phyloP scores from a whole-genome alignment of 305 asterid species.

The Fraxinus floribunda region DNA sequence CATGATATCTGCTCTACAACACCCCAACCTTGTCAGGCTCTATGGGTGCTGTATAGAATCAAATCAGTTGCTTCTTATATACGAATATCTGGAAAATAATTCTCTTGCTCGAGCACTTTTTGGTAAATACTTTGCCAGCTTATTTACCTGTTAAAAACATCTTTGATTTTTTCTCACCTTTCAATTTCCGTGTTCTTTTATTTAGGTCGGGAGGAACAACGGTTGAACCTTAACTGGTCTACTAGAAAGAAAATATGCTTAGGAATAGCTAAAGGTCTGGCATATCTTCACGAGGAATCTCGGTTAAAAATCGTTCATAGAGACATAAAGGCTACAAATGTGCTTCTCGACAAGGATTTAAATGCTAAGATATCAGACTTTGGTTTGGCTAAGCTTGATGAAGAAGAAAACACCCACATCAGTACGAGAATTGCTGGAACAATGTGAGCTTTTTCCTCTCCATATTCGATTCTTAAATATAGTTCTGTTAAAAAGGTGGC shows the following conservation, averaged over 20 bases:
- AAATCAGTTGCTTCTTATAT: slow-evolving; percentile 73
- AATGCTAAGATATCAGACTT: slow-evolving; percentile 87
- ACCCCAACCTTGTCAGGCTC: slow-evolving; percentile 81
- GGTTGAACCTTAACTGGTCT: slow-evolving; percentile 70
- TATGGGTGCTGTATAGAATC: slow-evolving; percentile 87
- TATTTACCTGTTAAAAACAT: background rate
- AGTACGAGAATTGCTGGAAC: slow-evolving; percentile 96
- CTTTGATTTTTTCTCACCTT: background rate
- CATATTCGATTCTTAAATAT: background rate
- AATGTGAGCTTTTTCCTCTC: slow-evolving; percentile 39
- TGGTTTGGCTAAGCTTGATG: slow-evolving; percentile 91
- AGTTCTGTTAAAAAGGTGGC: background rate
- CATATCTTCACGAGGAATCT: slow-evolving; percentile 92
- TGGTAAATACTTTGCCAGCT: slow-evolving; percentile 38
- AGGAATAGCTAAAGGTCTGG: slow-evolving; percentile 84
- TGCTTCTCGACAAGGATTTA: slow-evolving; percentile 77
- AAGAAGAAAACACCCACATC: slow-evolving; percentile 89
- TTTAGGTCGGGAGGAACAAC: slow-evolving; percentile 60
- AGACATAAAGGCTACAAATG: slow-evolving; percentile 89
- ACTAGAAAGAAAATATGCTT: slow-evolving; percentile 70
- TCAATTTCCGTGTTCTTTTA: slow-evolving; percentile 17
- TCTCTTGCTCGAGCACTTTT: slow-evolving; percentile 84
- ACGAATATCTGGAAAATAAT: slow-evolving; percentile 86
- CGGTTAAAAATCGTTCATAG: slow-evolving; percentile 84
- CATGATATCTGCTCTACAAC: slow-evolving; percentile 89